Base-by-base conservation (phyloP, 495 filamentous ascomycete species). In the Trichoderma orchidacearum region DNA sequence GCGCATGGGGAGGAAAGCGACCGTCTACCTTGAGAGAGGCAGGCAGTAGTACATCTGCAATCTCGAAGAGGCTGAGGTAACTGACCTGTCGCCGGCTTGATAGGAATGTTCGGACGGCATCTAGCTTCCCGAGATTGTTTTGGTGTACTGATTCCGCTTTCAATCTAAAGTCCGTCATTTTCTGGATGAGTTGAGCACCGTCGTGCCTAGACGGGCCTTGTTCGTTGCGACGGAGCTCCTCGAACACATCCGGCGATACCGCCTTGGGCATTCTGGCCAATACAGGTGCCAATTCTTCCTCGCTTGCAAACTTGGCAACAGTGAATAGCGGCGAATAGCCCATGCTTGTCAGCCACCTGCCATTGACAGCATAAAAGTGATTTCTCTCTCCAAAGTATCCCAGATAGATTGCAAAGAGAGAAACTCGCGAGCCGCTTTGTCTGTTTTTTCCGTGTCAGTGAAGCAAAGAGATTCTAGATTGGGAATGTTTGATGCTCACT, bases 321-420 rank as follows among this genome's bases (percentile, higher is more conserved):
- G 81, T 75, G 64, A 84, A 92, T 51, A 79, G 73, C 6, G 83
- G 61, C 48, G 69, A 62, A 38, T 69, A 61, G 5, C 66, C 59
- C 1, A 58, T 61, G 51, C 73, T 72, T 32, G 84, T 72, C n/a
- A 85, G 72, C 87, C 87, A 94, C 59, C 82, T 81, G 23, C 90
- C 90, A 29, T 77, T 72, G 50, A 75, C 74, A 0, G 83, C 84
- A 64, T 90, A 90, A 63, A 86, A 90, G 56, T 94, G 87, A 51
- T 73, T 69, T 55, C 81, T 76, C 53, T 70, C 73, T 45, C 81
- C 77, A 53, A 87, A 63, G 13, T 79, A 77, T 21, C 80, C 81
- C 12, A 92, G 72, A 63, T 84, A 90, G 28, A 94, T 76, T 28
- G 82, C 86, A n/a, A 87, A 70, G 29, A 71, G 29, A 4, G 71